Conservation (phyloP, 1,284 basidiomycete genomes). For the Ustilago tritici region DNA sequence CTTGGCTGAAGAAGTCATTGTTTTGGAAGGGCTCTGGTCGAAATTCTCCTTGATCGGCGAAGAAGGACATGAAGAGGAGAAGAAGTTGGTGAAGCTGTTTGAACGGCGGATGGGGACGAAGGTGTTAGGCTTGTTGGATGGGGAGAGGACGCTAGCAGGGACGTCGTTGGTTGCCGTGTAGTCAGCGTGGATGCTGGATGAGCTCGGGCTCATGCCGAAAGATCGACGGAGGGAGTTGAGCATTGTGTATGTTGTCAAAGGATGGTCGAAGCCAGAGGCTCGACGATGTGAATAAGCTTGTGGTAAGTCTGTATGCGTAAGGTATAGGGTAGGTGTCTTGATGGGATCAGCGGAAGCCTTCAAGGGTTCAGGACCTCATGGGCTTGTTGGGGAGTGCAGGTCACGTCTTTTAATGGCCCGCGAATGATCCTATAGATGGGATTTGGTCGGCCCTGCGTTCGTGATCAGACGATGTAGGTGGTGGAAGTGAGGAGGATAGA, state of each 20-base stretch:
- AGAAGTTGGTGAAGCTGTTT: slow-evolving; percentile 51
- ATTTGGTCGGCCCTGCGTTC: no score
- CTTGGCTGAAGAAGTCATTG: slow-evolving; percentile 18
- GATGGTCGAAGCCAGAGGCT: background rate
- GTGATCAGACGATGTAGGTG: background rate
- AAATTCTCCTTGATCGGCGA: slow-evolving; percentile 26
- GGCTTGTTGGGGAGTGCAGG: no score
- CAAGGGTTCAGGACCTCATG: no score
- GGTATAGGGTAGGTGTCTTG: no score
- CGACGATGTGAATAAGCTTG: no score
- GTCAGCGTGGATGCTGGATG: slow-evolving; percentile 27
- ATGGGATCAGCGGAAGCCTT: no score
- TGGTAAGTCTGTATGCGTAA: no score
- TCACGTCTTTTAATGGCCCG: no score
- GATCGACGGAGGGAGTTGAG: slow-evolving; percentile 44
- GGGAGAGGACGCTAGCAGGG: slow-evolving; percentile 21
- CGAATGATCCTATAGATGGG: no score
- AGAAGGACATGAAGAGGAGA: slow-evolving; percentile 39
- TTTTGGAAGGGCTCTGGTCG: slow-evolving; percentile 4
- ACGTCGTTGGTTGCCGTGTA: slow-evolving; percentile 8
- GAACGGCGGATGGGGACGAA: slow-evolving; percentile 41
- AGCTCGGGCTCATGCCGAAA: slow-evolving; percentile 51
- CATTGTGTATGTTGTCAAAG: slow-evolving; percentile 12
- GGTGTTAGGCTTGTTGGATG: slow-evolving; percentile 42
- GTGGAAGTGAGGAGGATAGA: background rate